These are phyloP conservation scores for Hypomontagnella submonticulosa DNA, from an alignment of 495 filamentous ascomycete species.

Conservation along the genomic window DNA sequence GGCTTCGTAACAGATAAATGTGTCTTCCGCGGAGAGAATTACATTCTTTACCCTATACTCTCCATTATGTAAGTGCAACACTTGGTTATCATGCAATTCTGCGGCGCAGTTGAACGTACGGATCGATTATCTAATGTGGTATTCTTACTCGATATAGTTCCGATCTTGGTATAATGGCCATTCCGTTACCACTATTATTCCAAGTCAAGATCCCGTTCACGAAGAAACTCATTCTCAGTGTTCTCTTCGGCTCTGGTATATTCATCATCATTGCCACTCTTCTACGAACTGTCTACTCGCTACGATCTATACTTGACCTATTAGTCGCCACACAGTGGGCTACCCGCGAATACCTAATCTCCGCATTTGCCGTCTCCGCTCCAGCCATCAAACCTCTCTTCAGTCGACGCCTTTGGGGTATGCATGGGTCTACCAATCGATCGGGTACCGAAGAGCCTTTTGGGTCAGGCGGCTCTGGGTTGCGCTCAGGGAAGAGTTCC, in stretches of 20 bases:
- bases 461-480: conserved; percentile 2
- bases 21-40: conserved; percentile 28
- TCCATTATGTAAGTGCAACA: conserved; percentile 15
- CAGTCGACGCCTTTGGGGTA: conserved; percentile 21
- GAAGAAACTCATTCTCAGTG: conserved; percentile 14
- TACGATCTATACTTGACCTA: conserved; percentile 18
- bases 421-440: background rate
- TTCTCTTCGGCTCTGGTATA: conserved; percentile 21
- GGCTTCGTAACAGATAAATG: conserved; percentile 13
- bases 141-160: background rate
- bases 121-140: background rate
- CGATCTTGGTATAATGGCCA: conserved; percentile 27
- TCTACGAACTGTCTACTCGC: conserved; percentile 19
- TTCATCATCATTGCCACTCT: conserved; percentile 26
- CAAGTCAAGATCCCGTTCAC: conserved; percentile 6
- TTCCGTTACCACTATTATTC: conserved; percentile 27
- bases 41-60: conserved; percentile 20
- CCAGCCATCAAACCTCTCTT: conserved; percentile 28
- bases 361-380: conserved; percentile 26
- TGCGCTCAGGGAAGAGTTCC: conserved; percentile 16
- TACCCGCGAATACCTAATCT: conserved; percentile 27
- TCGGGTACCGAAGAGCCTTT: conserved; percentile 5
- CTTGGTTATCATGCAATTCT: background rate
- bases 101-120: no score
- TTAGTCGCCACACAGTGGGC: conserved; percentile 25